phyloP scores from a whole-genome alignment of 2,329 filamentous ascomycete genomes.

The Talaromyces sp. region DNA sequence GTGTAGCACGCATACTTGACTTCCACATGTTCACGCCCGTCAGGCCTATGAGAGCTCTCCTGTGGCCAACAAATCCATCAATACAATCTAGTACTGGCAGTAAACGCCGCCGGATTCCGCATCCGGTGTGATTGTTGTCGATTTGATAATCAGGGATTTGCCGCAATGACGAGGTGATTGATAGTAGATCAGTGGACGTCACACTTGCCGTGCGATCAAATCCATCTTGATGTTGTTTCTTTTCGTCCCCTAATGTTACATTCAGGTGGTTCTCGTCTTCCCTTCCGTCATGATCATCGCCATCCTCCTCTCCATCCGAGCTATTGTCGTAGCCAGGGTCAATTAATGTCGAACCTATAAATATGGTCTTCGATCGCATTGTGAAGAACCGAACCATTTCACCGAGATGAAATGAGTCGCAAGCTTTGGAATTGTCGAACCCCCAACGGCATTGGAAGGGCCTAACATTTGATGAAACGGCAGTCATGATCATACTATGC shows the following conservation, averaged over 20 bases:
- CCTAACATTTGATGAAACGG: constrained; percentile 21
- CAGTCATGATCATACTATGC: constrained; percentile 18
- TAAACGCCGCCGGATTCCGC: constrained; percentile 41
- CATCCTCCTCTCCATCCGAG: constrained; percentile 15
- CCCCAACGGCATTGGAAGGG: constrained; percentile 41
- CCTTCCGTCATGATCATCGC: constrained; percentile 15
- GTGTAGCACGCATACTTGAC: neutral
- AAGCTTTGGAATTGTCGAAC: constrained; percentile 41
- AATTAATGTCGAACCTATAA: constrained; percentile 40
- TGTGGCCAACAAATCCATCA: constrained; percentile 35
- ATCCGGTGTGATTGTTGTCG: constrained; percentile 40
- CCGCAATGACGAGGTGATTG: constrained; percentile 37
- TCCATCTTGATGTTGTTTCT: neutral
- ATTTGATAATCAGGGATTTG: constrained; percentile 44
- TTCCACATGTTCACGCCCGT: constrained; percentile 20
- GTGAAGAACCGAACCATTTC: constrained; percentile 45
- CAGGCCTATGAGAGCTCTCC: constrained; percentile 32
- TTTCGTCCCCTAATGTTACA: constrained; percentile 6
- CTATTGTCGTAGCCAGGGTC: constrained; percentile 31
- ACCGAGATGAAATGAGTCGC: constrained; percentile 45
- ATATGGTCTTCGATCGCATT: constrained; percentile 40
- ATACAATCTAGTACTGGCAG: constrained; percentile 39
- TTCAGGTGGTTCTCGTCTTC: constrained; percentile 11
- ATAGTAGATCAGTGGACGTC: constrained; percentile 23
- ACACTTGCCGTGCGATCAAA: neutral